phyloP scores from a whole-genome alignment of 495 filamentous ascomycete species.

The Penicillium cinerascens region DNA sequence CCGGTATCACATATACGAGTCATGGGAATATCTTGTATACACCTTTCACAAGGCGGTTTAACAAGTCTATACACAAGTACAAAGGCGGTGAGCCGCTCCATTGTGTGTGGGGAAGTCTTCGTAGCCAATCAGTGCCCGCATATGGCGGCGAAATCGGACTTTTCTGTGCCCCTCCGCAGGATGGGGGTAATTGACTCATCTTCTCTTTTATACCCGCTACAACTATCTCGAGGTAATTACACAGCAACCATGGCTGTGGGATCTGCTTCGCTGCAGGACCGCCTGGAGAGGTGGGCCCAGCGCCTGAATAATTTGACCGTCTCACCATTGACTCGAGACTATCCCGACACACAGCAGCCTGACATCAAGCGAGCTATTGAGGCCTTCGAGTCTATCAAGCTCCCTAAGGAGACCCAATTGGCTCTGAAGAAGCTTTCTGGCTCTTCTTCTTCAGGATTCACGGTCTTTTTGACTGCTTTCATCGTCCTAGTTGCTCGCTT shows the following conservation, averaged over 20 bases:
- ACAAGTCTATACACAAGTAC: not conserved
- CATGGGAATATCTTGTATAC: no score
- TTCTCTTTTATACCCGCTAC: constrained; percentile 4
- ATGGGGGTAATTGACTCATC: constrained; percentile 20
- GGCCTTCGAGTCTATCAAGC: constrained; percentile 44
- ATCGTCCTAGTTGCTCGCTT: constrained; percentile 46
- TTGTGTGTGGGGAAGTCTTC: constrained; percentile 10
- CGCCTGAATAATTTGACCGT: constrained; percentile 47
- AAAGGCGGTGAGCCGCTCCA: constrained; percentile 10
- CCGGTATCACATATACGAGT: no score
- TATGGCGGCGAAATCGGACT: constrained; percentile 27
- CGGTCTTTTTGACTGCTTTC: constrained; percentile 46
- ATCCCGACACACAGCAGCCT: constrained; percentile 39
- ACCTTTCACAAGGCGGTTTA: not conserved
- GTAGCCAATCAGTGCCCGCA: constrained; percentile 17
- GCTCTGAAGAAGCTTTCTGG: constrained; percentile 43
- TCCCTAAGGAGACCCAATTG: constrained; percentile 33
- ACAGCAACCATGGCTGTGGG: constrained; percentile 38
- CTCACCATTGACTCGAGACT: constrained; percentile 49
- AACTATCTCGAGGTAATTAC: constrained; percentile 10
- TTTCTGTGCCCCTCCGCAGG: constrained; percentile 19
- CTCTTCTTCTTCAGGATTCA: constrained; percentile 40
- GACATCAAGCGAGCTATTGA: constrained; percentile 44
- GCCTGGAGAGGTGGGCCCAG: constrained; percentile 48
- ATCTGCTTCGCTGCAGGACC: constrained; percentile 36